Conservation (phyloP, 2,329 filamentous ascomycete genomes). For the Fusarium citri region DNA sequence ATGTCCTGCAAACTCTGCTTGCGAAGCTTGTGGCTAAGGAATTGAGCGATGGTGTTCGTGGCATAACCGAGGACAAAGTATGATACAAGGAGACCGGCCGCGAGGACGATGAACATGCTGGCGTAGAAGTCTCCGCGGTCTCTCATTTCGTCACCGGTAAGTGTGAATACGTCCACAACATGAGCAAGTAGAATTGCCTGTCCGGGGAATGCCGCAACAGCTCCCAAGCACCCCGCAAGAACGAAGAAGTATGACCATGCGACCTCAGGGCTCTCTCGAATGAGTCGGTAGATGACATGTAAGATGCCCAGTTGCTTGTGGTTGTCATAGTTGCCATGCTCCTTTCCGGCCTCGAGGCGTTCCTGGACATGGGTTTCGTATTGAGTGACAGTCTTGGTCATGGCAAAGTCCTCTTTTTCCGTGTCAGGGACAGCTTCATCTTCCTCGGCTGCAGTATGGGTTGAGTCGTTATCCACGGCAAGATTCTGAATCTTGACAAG, state of each 20-base stretch:
- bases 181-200: slow-evolving; percentile 58
- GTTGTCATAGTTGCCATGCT: slow-evolving; percentile 53
- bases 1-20: slow-evolving; percentile 48
- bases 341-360: slow-evolving; percentile 50
- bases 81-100: slow-evolving; percentile 57
- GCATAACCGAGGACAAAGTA: slow-evolving; percentile 56
- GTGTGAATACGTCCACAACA: slow-evolving; percentile 56
- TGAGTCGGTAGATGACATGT: slow-evolving; percentile 48
- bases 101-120: slow-evolving; percentile 66
- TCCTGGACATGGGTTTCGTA: slow-evolving; percentile 47
- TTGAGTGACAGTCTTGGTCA: slow-evolving; percentile 48
- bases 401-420: slow-evolving; percentile 32
- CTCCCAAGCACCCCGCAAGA: slow-evolving; percentile 47
- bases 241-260: slow-evolving; percentile 52
- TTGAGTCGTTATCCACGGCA: slow-evolving; percentile 41
- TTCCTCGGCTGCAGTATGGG: slow-evolving; percentile 41
- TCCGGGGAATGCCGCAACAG: slow-evolving; percentile 55
- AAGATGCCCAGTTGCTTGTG: slow-evolving; percentile 50
- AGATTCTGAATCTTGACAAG: slow-evolving; percentile 60
- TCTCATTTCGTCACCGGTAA: slow-evolving; percentile 49
- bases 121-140: slow-evolving; percentile 63
- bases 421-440: slow-evolving; percentile 38
- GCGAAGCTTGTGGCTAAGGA: slow-evolving; percentile 42
- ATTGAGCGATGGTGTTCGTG: slow-evolving; percentile 50
- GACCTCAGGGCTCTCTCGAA: slow-evolving; percentile 54